These are phyloP conservation scores for Zygosaccharomyces bailii DNA, from an alignment of 805 yeast genomes.

Conservation along the genomic window DNA sequence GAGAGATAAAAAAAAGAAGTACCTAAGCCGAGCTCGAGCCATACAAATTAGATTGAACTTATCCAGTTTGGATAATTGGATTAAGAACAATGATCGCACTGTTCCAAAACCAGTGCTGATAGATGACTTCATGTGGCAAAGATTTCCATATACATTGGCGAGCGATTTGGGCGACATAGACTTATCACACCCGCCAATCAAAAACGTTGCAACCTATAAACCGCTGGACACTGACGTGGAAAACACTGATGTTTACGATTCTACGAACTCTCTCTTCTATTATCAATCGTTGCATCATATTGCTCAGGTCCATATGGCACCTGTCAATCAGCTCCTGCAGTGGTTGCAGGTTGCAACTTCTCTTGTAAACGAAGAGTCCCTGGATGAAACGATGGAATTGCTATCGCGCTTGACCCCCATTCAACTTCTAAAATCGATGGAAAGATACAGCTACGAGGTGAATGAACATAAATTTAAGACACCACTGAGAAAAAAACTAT, in stretches of 20 bases:
- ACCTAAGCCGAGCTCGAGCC: conserved; percentile 76
- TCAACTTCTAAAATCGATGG: conserved; percentile 67
- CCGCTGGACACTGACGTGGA: conserved; percentile 16
- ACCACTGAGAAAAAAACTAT: conserved; percentile 39
- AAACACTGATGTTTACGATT: conserved; percentile 17
- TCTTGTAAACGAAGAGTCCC: conserved; percentile 59
- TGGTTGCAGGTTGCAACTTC: conserved; percentile 87
- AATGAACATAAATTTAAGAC: conserved; percentile 67
- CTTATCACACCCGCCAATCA: conserved; percentile 18
- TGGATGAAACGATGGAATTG: conserved; percentile 50
- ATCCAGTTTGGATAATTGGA: conserved; percentile 91
- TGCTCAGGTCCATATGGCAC: conserved; percentile 63
- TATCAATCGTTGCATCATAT: conserved; percentile 63
- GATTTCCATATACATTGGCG: conserved; percentile 39
- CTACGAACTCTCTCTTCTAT: conserved; percentile 50
- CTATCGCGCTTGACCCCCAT: conserved; percentile 58
- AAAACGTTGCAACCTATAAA: conserved; percentile 29
- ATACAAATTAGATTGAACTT: conserved; percentile 85
- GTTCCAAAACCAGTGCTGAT: conserved; percentile 35
- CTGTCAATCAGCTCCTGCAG: conserved; percentile 75
- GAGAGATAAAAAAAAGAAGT: conserved; percentile 52
- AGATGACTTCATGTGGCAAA: conserved; percentile 38
- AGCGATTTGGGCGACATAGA: conserved; percentile 33
- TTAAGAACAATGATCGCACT: conserved; percentile 45
- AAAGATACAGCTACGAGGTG: conserved; percentile 79